Evolutionary conservation across 164 flowering plant genomes (phyloP).

Genomic region (Brasenia schreberi): DNA sequence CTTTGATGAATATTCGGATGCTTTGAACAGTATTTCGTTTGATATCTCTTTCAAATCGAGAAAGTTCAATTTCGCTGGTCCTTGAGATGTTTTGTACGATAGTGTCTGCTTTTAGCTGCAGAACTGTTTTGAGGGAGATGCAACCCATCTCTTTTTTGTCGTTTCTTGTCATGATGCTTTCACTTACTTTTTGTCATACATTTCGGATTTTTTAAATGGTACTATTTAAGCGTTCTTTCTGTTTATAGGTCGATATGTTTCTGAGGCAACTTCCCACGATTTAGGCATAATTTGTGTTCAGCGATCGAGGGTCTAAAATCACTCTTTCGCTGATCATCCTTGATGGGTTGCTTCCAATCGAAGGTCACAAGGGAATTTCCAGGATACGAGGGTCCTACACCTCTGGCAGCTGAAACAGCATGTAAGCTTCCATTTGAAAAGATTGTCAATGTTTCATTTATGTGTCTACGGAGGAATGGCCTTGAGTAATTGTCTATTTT

Average conservation of each 20-base stretch:
- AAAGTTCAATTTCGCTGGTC: no score
- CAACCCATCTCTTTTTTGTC: no score
- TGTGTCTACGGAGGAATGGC: not conserved
- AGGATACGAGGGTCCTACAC: constrained; percentile 71
- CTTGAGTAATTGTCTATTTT: not conserved
- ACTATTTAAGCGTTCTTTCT: constrained; percentile 5
- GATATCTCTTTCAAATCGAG: no score
- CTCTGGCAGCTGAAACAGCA: constrained; percentile 83
- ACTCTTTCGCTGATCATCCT: not conserved
- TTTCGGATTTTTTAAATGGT: not conserved
- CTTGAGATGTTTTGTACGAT: no score
- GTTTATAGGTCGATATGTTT: constrained; percentile 40
- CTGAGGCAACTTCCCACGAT: constrained; percentile 27
- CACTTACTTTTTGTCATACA: no score
- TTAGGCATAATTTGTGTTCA: constrained; percentile 18
- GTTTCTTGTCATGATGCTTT: no score
- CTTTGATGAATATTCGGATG: no score
- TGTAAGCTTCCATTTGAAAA: constrained; percentile 38
- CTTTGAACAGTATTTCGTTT: no score
- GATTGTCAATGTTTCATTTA: not conserved
- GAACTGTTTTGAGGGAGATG: no score
- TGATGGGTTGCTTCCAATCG: constrained; percentile 87
- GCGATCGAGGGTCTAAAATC: constrained; percentile 6
- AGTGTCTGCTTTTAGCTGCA: no score
- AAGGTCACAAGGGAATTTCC: constrained; percentile 41